phyloP scores from a whole-genome alignment of 2,329 filamentous ascomycete genomes.

The Zymoseptoria tritici region DNA sequence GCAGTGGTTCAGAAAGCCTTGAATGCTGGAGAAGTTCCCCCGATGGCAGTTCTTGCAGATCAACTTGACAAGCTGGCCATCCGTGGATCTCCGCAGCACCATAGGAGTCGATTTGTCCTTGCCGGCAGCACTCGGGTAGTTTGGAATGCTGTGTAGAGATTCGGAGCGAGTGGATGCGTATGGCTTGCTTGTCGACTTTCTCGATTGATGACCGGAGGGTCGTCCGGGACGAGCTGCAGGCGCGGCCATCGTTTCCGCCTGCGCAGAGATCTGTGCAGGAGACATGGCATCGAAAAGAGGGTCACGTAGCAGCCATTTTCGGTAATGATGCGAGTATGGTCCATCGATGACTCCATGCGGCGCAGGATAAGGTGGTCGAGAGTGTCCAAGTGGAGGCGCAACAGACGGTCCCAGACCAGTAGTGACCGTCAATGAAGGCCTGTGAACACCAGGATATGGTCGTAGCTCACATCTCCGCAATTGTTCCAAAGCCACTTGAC shows the following conservation, averaged over 20 bases:
- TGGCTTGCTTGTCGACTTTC: constrained; percentile 41
- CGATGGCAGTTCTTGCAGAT: constrained; percentile 80
- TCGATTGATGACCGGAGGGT: constrained; percentile 58
- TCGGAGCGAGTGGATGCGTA: constrained; percentile 52
- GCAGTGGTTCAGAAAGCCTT: constrained; percentile 99
- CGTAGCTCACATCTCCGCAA: constrained; percentile 86
- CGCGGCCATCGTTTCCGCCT: constrained; percentile 16
- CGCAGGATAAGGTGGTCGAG: constrained; percentile 68
- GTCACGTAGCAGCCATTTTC: constrained; percentile 90
- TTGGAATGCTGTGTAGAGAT: constrained; percentile 45
- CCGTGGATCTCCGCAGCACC: constrained; percentile 71
- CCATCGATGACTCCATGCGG: constrained; percentile 88
- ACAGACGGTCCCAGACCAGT: constrained; percentile 67
- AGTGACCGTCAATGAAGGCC: constrained; percentile 62
- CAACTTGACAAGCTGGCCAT: constrained; percentile 80
- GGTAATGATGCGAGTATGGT: constrained; percentile 88
- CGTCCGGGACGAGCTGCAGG: constrained; percentile 70
- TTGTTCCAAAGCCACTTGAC: constrained; percentile 87
- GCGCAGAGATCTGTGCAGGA: constrained; percentile 12
- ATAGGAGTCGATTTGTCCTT: constrained; percentile 68
- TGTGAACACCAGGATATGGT: constrained; percentile 69
- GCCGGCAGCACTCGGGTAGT: constrained; percentile 60
- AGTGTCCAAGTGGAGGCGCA: constrained; percentile 52
- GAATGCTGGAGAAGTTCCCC: constrained; percentile 89
- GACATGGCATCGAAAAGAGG: constrained; percentile 63